Percentiles rank a stretch among this genome's conserved stretches.
Evolutionary conservation across 768 basidiomycete species (phyloP).

Genomic region (Collybiopsis confluens): DNA sequence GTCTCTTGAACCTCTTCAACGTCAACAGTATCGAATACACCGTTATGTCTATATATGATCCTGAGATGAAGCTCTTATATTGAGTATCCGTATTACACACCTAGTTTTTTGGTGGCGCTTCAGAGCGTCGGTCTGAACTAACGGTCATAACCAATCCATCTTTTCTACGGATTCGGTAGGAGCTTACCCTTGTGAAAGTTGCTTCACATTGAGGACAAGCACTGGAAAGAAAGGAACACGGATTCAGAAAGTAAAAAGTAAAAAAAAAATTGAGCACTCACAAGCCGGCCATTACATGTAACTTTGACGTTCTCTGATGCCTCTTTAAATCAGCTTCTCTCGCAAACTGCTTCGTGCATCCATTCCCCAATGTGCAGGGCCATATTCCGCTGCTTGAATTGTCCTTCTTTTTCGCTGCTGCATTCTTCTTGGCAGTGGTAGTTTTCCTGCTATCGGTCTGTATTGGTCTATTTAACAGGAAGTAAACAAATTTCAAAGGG

Average conservation of each 20-base stretch:
- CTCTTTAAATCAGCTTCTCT: conserved; percentile 79
- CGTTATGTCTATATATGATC: conserved; percentile 54
- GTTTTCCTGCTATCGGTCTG: conserved; percentile 4
- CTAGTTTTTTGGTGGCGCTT: conserved; percentile 77
- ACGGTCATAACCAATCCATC: conserved; percentile 11
- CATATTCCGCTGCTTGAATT: conserved; percentile 28
- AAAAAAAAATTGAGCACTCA: conserved; percentile 28
- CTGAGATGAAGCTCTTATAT: conserved; percentile 5
- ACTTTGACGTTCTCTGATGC: conserved; percentile 77
- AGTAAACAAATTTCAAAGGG: neutral
- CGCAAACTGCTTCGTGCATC: conserved; percentile 79
- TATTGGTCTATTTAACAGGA: neutral
- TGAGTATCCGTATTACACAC: conserved; percentile 30
- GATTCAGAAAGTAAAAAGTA: conserved; percentile 5
- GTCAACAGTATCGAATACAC: conserved; percentile 51
- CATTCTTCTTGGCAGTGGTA: conserved; percentile 3
- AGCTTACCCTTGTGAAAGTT: conserved; percentile 70
- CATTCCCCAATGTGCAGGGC: conserved; percentile 73
- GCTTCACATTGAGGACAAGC: conserved; percentile 79
- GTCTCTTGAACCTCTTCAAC: conserved; percentile 37
- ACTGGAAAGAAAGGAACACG: conserved; percentile 28
- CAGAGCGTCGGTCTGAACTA: conserved; percentile 69
- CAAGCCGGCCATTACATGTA: conserved; percentile 73
- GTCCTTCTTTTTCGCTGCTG: neutral
- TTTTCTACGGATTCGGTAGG: conserved; percentile 8